Base-by-base conservation (phyloP, 2,329 filamentous ascomycete species). In the Pseudogymnoascus sp. region DNA sequence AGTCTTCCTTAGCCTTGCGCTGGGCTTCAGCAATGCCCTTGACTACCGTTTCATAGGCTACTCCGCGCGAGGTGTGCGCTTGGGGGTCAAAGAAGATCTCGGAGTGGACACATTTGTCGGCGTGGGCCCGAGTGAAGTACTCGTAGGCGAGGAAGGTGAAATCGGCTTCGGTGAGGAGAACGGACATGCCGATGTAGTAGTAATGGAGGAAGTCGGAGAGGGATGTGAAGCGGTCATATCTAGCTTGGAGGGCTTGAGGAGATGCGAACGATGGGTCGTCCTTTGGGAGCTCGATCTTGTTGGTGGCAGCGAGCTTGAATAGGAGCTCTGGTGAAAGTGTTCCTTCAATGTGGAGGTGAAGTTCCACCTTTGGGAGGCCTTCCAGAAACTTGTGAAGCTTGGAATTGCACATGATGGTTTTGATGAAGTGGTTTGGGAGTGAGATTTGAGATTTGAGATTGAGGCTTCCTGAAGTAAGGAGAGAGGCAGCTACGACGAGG, bases 31-130 rank as follows among this genome's bases (percentile, higher is more conserved):
- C 76, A 68, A 91, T 85, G 2, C 89, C 90, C 2, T 74, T 71
- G 3, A 91, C 79, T 21, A 92, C 81, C 1, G 83, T 86, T 13
- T 80, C 76, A 70, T 90, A 87, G 6, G 78, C 67, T 3, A 92
- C 75, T 4, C 86, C 86, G 15, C 88, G 81, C 10, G 75, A 76
- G 4, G 84, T 81, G 73, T 92, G 90, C 1, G 87, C 88, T 73
- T 92, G 89, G 1, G 89, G 89, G 72, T 92, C 90, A 75, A 92
- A 92, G 76, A 91, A 92, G 66, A 91, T 81, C 73, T 92, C 89
- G 12, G 87, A 87, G 70, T 92, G 89, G 58, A 83, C 79, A 1
- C 92, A 85, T 38, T 84, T 84, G 65, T 91, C 84, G 1, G 75
- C 75, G 33, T 84, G 79, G 2, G 87, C 89, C 63, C 81, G 83